Conservation (phyloP, 495 filamentous ascomycete species). For the Tuber brumale region DNA sequence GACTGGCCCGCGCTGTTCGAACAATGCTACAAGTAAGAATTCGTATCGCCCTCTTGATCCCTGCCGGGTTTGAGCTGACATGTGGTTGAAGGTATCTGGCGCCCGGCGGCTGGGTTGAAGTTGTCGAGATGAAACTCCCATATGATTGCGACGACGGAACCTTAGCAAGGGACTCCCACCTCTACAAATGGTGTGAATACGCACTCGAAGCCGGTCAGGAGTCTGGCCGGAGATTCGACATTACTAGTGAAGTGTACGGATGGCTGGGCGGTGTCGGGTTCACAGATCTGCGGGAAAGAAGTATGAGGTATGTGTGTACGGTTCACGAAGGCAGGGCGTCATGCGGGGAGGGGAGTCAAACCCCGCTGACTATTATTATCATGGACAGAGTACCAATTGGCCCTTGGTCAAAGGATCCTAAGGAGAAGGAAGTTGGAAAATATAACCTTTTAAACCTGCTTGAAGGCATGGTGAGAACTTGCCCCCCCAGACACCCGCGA, state of each 20-base stretch:
- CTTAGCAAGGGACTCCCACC: conserved; percentile 12
- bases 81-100: conserved; percentile 15
- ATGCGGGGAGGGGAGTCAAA: background rate
- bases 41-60: background rate
- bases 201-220: conserved; percentile 16
- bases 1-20: conserved; percentile 50
- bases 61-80: background rate
- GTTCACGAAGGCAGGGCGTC: background rate
- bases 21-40: conserved; percentile 42
- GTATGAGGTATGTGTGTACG: conserved; percentile 12
- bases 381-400: conserved; percentile 20
- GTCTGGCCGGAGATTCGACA: conserved; percentile 17
- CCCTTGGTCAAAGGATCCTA: conserved; percentile 22
- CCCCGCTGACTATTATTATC: background rate
- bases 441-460: conserved; percentile 34
- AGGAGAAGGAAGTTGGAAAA: conserved; percentile 24
- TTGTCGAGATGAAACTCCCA: conserved; percentile 27
- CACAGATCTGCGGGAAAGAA: conserved; percentile 10
- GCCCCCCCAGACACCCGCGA: background rate
- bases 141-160: conserved; percentile 32
- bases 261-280: conserved; percentile 20
- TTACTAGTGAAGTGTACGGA: conserved; percentile 12
- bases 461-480: conserved; percentile 27
- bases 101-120: conserved; percentile 33
- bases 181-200: conserved; percentile 15